Evolutionary conservation across 768 basidiomycete genomes (phyloP), one percentile per base, ranked within the genome.

Genomic region (Neoboletus magnificus): DNA sequence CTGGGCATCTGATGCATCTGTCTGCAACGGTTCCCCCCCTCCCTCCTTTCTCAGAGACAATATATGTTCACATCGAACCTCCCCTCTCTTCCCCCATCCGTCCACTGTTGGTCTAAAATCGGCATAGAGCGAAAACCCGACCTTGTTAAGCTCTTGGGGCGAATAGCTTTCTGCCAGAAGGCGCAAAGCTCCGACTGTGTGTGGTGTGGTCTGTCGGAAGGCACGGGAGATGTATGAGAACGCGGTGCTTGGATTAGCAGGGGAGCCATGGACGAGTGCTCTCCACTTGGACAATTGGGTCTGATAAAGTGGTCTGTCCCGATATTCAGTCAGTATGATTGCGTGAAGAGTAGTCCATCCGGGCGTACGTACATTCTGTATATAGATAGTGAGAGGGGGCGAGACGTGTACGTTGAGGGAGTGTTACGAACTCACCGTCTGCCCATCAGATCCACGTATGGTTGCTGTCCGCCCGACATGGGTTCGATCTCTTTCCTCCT

Each of bases 391-490:
- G 42, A 56, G 54, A 53, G 2, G 33, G n/a, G 37, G n/a, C 16
- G 25, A 39, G 15, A 25, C 1, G 20, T 18, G 25, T n/a, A 42
- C 20, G 20, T n/a, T 43, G 40, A 29, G 27, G 23, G 23, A 43
- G 12, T 27, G 35, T 6, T 22, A 41, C 22, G 15, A 15, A 61
- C 76, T 60, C 58, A 84, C 85, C 85, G 79, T 71, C 82, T 77
- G 48, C 91, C 88, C 82, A 97, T 88, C 25, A 98, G 73, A 60
- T 94, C 90, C 12, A 91, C 86, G 63, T 89, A 93, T 1, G 91
- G 90, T 68, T 94, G 92, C 3, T 85, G 76, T 33, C 84, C 86
- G 48, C 73, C 76, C 50, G 74, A 72, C 9, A 70, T 70, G 4
- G 82, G 82, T 61, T 87, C 86, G 57, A 77, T 76, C 30, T 79